Conservation (phyloP, 345 rosid genomes). For the Aegle marmelos region DNA sequence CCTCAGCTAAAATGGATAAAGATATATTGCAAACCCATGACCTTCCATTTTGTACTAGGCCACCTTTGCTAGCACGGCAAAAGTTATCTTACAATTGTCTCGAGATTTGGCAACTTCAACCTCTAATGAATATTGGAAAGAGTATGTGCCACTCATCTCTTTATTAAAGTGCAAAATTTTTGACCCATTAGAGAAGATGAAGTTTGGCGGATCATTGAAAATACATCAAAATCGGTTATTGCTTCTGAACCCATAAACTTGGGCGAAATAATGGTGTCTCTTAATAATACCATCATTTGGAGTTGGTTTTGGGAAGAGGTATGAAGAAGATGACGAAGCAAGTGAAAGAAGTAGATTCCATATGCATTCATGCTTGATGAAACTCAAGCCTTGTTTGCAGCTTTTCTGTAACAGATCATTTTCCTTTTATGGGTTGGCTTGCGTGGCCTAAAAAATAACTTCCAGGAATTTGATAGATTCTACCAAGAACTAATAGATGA, state of each 20-base stretch:
- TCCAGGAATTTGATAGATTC: slow-evolving; percentile 35
- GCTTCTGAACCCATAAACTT: neutral
- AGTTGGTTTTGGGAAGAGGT: slow-evolving; percentile 27
- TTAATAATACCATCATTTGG: slow-evolving; percentile 19
- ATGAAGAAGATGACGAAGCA: neutral
- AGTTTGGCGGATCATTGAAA: slow-evolving; percentile 19
- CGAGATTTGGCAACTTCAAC: slow-evolving; percentile 23
- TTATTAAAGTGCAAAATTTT: slow-evolving; percentile 16
- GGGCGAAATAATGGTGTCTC: slow-evolving; percentile 5
- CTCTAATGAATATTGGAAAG: slow-evolving; percentile 23
- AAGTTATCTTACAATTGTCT: no score
- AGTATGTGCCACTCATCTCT: slow-evolving; percentile 25
- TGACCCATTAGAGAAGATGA: slow-evolving; percentile 22
- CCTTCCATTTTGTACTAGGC: no score
- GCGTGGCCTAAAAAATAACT: slow-evolving; percentile 28
- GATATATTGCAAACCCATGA: no score
- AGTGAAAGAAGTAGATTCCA: slow-evolving; percentile 14
- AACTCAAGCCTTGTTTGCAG: slow-evolving; percentile 21
- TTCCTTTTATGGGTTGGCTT: slow-evolving; percentile 25
- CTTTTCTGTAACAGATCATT: slow-evolving; percentile 23
- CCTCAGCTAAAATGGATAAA: no score
- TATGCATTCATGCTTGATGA: slow-evolving; percentile 4
- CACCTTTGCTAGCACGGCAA: no score
- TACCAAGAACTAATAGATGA: slow-evolving; percentile 34
- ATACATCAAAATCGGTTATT: neutral